Evolutionary conservation across 129 eudicot species (phyloP).

Genomic region (Flaveria bidentis): DNA sequence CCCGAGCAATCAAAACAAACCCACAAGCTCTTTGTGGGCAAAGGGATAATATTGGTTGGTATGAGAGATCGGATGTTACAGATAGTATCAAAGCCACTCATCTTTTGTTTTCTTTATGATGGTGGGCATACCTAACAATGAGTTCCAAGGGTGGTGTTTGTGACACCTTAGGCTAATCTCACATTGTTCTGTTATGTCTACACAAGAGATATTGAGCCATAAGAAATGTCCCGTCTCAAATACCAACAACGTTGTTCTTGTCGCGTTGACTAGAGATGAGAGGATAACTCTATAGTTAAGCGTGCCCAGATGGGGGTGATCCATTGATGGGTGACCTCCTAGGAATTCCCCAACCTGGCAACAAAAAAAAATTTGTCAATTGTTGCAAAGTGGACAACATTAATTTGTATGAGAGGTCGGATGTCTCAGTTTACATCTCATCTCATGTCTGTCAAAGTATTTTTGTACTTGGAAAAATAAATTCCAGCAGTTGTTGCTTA

Average conservation of each 20-base stretch:
- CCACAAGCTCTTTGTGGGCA: background rate
- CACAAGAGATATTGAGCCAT: no score
- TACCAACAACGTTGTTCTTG: no score
- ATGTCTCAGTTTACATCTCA: background rate
- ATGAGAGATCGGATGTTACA: background rate
- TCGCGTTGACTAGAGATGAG: no score
- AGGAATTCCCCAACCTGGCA: no score
- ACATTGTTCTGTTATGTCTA: background rate
- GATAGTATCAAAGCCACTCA: background rate
- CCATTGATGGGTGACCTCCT: no score
- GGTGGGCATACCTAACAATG: background rate
- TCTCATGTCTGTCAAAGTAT: background rate
- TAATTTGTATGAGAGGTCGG: background rate
- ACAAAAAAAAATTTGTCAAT: no score
- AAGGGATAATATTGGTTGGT: background rate
- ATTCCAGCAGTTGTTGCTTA: background rate
- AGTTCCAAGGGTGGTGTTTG: background rate
- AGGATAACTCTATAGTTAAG: no score
- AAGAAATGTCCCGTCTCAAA: no score
- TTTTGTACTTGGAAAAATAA: background rate
- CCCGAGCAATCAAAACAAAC: background rate
- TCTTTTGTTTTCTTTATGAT: background rate
- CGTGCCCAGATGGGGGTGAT: no score
- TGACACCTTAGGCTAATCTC: background rate
- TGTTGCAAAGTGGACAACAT: no score